These are phyloP conservation scores for Jatropha multifida DNA, from an alignment of 441 rosid genomes.

Conservation along the genomic window DNA sequence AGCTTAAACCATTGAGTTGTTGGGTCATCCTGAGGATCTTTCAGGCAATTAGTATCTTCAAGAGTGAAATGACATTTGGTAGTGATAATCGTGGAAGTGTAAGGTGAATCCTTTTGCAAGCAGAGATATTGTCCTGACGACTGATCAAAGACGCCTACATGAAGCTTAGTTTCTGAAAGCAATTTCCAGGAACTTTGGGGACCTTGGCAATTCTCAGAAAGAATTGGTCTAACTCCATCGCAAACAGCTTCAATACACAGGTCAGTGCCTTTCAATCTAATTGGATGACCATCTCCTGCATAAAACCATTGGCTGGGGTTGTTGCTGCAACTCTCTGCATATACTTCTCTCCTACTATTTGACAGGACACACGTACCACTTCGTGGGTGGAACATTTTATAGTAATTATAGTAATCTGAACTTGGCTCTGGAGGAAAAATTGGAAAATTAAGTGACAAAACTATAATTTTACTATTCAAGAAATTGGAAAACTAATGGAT, in stretches of 20 bases:
- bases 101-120: slow-evolving; percentile 25
- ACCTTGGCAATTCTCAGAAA: slow-evolving; percentile 23
- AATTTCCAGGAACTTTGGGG: slow-evolving; percentile 22
- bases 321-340: neutral
- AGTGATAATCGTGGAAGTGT: slow-evolving; percentile 20
- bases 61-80: slow-evolving; percentile 21
- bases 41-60: slow-evolving; percentile 20
- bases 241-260: slow-evolving; percentile 26
- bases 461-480: neutral
- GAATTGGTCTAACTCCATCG: slow-evolving; percentile 14
- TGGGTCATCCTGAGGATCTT: slow-evolving; percentile 24
- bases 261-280: neutral
- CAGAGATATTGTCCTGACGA: slow-evolving; percentile 27
- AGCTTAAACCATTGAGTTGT: slow-evolving; percentile 39
- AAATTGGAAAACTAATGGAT: neutral
- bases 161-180: slow-evolving; percentile 29
- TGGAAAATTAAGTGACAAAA: too few species aligned
- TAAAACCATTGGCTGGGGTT: neutral
- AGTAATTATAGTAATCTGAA: slow-evolving; percentile 13
- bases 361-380: slow-evolving; percentile 22
- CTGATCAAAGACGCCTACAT: slow-evolving; percentile 24
- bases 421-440: slow-evolving; percentile 23
- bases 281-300: neutral
- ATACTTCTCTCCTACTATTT: neutral
- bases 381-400: slow-evolving; percentile 28